Conservation (phyloP, 2,329 filamentous ascomycete species). For the Ophiocordyceps sinensis region DNA sequence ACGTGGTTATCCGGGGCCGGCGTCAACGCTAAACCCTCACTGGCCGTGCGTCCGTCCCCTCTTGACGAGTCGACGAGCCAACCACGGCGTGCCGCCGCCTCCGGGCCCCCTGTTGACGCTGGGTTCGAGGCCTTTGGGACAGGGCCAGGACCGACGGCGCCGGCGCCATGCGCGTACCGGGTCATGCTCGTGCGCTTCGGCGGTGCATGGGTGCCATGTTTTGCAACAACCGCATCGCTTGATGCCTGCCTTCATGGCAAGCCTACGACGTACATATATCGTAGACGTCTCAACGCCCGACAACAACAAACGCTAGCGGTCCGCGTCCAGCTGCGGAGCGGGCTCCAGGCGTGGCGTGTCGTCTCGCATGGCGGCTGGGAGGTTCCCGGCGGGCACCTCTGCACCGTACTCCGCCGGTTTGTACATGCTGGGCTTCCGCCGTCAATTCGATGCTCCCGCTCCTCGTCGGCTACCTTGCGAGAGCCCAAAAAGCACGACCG, state of each 20-base stretch:
- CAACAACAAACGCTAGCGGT: neutral
- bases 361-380: conserved; percentile 1
- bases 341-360: neutral
- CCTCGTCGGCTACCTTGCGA: neutral
- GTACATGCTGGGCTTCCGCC: no score
- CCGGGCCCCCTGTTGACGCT: neutral
- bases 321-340: neutral
- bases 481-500: neutral
- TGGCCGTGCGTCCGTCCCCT: neutral
- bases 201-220: no score
- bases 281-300: no score
- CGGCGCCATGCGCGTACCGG: neutral
- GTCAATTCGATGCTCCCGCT: neutral
- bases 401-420: neutral
- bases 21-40: conserved; percentile 6
- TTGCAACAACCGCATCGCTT: no score
- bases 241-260: no score
- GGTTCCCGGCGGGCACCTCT: neutral
- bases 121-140: neutral
- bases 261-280: no score
- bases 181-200: neutral
- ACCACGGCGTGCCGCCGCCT: neutral
- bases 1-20: conserved; percentile 9
- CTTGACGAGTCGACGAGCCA: neutral
- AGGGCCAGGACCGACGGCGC: neutral